These are phyloP conservation scores for Eucalyptus curtisii DNA, from an alignment of 345 rosid species.

Conservation along the genomic window DNA sequence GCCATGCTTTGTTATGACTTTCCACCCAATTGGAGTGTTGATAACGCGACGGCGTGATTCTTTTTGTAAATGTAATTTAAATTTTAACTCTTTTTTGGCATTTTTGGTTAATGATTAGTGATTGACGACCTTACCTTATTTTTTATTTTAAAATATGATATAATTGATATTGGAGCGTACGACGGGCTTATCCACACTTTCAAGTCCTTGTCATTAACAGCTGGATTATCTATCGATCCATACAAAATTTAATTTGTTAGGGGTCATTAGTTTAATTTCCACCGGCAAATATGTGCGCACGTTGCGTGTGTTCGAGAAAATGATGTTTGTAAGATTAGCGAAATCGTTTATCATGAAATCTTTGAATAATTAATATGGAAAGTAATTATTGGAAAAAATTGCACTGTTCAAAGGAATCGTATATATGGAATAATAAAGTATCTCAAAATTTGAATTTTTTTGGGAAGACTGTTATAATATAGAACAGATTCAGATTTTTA, in stretches of 20 bases:
- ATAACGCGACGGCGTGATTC: not conserved
- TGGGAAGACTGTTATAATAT: not conserved
- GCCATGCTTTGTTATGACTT: not conserved
- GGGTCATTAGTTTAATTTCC: not conserved
- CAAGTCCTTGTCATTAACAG: not conserved
- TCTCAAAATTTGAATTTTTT: not conserved
- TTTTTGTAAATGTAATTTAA: not conserved
- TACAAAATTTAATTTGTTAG: not conserved
- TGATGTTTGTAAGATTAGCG: not conserved
- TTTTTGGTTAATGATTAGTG: not conserved
- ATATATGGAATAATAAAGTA: not conserved
- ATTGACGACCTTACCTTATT: not conserved
- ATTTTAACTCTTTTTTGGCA: not conserved
- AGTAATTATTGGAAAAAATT: not conserved
- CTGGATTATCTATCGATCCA: not conserved
- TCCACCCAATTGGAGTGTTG: not conserved
- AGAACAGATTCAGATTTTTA: not conserved
- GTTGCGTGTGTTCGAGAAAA: not conserved
- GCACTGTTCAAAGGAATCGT: not conserved
- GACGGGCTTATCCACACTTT: not conserved
- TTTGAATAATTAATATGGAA: not conserved
- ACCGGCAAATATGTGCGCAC: not conserved
- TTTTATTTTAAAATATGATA: not conserved
- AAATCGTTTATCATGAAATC: not conserved
- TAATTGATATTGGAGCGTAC: not conserved